Conservation (phyloP, 768 basidiomycete species). For the Mycena galericulata region DNA sequence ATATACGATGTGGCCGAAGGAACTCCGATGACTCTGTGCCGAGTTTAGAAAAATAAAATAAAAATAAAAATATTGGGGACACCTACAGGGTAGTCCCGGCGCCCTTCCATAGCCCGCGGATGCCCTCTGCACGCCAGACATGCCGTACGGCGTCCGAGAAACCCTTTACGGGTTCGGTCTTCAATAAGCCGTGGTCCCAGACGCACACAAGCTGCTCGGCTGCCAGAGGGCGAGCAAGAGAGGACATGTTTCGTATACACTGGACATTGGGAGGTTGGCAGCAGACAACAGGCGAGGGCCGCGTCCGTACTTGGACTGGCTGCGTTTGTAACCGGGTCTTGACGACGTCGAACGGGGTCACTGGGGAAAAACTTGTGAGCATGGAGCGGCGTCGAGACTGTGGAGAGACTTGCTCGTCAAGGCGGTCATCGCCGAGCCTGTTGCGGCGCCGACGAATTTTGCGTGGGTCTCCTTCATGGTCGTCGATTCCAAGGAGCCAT, state of each 20-base stretch:
- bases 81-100: conserved; percentile 90
- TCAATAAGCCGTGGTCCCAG: conserved; percentile 80
- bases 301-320: conserved; percentile 64
- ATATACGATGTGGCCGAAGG: conserved; percentile 95
- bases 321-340: conserved; percentile 98
- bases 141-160: conserved; percentile 88
- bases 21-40: conserved; percentile 83
- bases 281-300: conserved; percentile 67
- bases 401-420: conserved; percentile 71
- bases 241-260: conserved; percentile 85
- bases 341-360: conserved; percentile 99
- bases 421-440: conserved; percentile 84
- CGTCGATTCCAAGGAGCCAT: too few species aligned
- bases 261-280: conserved; percentile 73
- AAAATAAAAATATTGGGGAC: neutral
- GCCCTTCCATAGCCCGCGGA: conserved; percentile 94
- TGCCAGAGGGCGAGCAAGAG: conserved; percentile 67
- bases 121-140: conserved; percentile 85
- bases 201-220: conserved; percentile 80
- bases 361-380: conserved; percentile 55
- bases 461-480: conserved; percentile 82
- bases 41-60: conserved; percentile 26
- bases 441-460: conserved; percentile 83
- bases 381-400: neutral
- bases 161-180: conserved; percentile 81